These are phyloP conservation scores for Entomortierella parvispora DNA, from an alignment of 192 early-diverging fungal species.

Conservation along the genomic window DNA sequence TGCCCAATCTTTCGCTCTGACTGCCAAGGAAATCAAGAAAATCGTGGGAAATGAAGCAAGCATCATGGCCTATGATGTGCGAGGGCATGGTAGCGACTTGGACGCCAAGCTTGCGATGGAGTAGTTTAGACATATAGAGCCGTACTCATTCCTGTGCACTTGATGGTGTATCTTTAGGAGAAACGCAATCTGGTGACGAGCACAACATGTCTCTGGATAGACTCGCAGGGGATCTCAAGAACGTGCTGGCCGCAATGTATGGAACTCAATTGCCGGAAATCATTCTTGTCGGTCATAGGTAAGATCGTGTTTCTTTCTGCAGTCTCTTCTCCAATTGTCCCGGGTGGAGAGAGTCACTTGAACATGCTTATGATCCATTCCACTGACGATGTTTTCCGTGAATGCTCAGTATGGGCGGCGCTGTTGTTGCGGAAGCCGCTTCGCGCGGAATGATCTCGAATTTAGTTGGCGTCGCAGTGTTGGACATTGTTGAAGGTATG, in stretches of 20 bases:
- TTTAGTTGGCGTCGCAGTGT: constrained; percentile 70
- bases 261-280: constrained; percentile 61
- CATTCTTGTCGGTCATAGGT: constrained; percentile 85
- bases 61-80: constrained; percentile 72
- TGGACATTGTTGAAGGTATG: constrained; percentile 85
- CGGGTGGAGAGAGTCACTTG: no score
- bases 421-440: constrained; percentile 74
- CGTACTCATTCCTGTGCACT: no score
- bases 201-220: constrained; percentile 64
- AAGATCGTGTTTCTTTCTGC: no score
- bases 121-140: no score
- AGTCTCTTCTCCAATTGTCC: no score
- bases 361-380: not conserved
- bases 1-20: constrained; percentile 74
- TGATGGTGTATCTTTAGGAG: constrained; percentile 57
- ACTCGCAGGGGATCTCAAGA: constrained; percentile 67
- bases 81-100: constrained; percentile 85
- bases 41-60: constrained; percentile 49
- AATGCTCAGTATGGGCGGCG: constrained; percentile 78
- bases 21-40: constrained; percentile 60
- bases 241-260: constrained; percentile 58
- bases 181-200: constrained; percentile 58
- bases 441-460: constrained; percentile 57
- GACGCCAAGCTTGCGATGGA: no score
- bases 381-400: not conserved